phyloP scores from a whole-genome alignment of 371 early-diverging fungal genomes.

The Apophysomyces sp. region DNA sequence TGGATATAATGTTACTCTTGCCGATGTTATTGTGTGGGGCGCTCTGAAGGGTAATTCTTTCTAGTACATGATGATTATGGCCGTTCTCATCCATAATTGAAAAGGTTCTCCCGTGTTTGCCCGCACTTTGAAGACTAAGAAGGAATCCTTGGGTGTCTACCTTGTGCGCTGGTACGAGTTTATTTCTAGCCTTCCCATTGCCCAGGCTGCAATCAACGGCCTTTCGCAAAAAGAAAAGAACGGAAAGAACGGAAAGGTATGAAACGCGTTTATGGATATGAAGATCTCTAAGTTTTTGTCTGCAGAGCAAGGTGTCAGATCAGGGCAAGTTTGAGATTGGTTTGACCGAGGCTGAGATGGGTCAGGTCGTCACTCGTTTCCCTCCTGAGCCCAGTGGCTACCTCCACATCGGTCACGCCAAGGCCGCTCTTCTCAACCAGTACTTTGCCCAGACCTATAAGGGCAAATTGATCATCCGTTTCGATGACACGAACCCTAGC shows the following conservation, averaged over 20 bases:
- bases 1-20: slow-evolving; percentile 77
- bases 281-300: background rate
- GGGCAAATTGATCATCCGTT: slow-evolving; percentile 96
- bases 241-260: background rate
- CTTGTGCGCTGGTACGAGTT: slow-evolving; percentile 85
- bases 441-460: slow-evolving; percentile 94
- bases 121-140: slow-evolving; percentile 75
- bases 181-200: slow-evolving; percentile 63
- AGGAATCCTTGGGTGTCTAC: slow-evolving; percentile 67
- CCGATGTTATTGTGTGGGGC: slow-evolving; percentile 90
- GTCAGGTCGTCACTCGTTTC: slow-evolving; percentile 95
- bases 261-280: slow-evolving; percentile 15
- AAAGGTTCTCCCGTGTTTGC: slow-evolving; percentile 70
- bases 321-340: slow-evolving; percentile 96
- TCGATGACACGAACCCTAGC: slow-evolving; percentile 99
- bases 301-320: slow-evolving; percentile 54
- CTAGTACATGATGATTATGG: too few relatives aligned
- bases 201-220: slow-evolving; percentile 51
- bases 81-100: background rate
- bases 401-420: slow-evolving; percentile 99
- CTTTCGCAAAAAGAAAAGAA: slow-evolving; percentile 34
- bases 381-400: slow-evolving; percentile 99
- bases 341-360: slow-evolving; percentile 78
- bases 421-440: slow-evolving; percentile 98
- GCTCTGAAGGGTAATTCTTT: slow-evolving; percentile 79